phyloP scores from a whole-genome alignment of 2,329 filamentous ascomycete species.

The Fusarium dlaminii region DNA sequence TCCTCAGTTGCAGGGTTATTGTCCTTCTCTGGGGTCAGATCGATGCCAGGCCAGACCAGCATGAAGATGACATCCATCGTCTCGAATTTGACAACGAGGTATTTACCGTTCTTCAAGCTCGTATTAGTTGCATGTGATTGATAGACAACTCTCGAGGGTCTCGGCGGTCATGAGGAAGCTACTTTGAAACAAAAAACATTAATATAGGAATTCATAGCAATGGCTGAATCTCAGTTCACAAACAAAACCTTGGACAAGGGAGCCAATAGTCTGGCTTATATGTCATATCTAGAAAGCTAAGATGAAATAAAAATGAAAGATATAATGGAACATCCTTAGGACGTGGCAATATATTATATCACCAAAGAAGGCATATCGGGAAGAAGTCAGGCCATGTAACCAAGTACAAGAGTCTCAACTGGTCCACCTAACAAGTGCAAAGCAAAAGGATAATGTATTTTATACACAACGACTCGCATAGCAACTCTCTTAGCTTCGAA shows the following conservation, averaged over 20 bases:
- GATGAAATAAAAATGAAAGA: too few relatives aligned
- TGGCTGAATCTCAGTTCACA: background rate
- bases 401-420: background rate
- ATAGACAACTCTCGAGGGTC: rapidly evolving
- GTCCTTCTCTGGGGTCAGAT: too few relatives aligned
- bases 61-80: background rate
- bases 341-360: too few relatives aligned
- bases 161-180: background rate
- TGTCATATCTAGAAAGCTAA: rapidly evolving
- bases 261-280: background rate
- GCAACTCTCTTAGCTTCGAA: rapidly evolving
- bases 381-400: too few relatives aligned
- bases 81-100: too few relatives aligned
- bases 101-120: background rate
- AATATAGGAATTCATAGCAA: background rate
- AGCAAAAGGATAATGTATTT: background rate
- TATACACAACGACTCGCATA: too few relatives aligned
- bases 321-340: too few relatives aligned
- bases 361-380: background rate
- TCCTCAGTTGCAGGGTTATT: background rate
- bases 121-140: background rate
- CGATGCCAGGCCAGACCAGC: background rate
- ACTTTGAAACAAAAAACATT: too few relatives aligned
- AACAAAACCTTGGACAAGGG: background rate
- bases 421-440: rapidly evolving